phyloP scores from a whole-genome alignment of 805 yeast genomes.

The Barnettozyma populi region DNA sequence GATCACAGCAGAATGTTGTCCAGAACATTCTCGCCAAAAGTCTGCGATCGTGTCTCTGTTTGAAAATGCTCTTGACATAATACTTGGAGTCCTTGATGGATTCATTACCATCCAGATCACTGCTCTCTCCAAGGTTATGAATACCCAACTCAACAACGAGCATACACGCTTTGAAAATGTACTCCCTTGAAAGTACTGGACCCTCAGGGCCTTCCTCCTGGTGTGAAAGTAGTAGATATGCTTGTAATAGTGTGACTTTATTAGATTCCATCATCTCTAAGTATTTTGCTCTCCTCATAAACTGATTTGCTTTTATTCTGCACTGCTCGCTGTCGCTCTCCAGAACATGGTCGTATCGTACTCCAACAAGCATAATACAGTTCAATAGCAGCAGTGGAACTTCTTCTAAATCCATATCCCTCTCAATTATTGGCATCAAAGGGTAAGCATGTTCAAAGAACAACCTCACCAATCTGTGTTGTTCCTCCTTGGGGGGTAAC shows the following conservation, averaged over 20 bases:
- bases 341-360: slow-evolving; percentile 2
- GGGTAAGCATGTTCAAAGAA: slow-evolving; percentile 8
- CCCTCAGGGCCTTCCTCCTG: slow-evolving; percentile 13
- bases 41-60: slow-evolving; percentile 5
- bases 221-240: slow-evolving; percentile 5
- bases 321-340: not conserved
- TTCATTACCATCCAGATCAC: slow-evolving; percentile 4
- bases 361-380: slow-evolving; percentile 6
- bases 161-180: slow-evolving; percentile 6
- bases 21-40: slow-evolving; percentile 8
- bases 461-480: not conserved
- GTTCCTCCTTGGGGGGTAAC: slow-evolving; percentile 2
- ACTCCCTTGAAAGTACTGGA: slow-evolving; percentile 3
- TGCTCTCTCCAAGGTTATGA: slow-evolving; percentile 4
- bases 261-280: slow-evolving; percentile 10
- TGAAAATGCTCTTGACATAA: slow-evolving; percentile 1
- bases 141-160: slow-evolving; percentile 8
- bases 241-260: slow-evolving; percentile 9
- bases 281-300: not conserved
- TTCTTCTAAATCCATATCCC: not conserved
- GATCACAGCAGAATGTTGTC: slow-evolving; percentile 11
- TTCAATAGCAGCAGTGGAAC: slow-evolving; percentile 8
- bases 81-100: slow-evolving; percentile 5
- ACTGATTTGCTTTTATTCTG: slow-evolving; percentile 3
- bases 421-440: slow-evolving; percentile 6